Evolutionary conservation across 768 basidiomycete genomes (phyloP), one percentile per base, ranked within the genome.

Genomic region (Serendipita vermifera): DNA sequence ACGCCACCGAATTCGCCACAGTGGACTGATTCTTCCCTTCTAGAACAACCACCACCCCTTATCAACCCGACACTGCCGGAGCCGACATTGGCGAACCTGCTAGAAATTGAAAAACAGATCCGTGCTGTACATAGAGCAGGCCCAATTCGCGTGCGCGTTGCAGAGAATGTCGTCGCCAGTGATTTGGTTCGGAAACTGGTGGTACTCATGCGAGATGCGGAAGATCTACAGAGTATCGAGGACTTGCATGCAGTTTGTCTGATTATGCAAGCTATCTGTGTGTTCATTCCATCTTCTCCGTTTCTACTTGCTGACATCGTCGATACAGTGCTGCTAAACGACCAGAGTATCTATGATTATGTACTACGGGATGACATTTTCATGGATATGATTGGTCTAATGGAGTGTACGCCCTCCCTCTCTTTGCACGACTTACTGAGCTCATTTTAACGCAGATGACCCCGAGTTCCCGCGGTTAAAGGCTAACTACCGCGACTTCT

Each of bases 391-490:
- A 81, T 93, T 38, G 92, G 93, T 41, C 94, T 98, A 76, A 81
- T 99, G 60, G 96, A 99, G 76, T 99, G 93, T 94, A 60, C 57
- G 88, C 71, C 15, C 31, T 61, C 24, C 56, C 38, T 55, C 22
- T 31, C 55, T n/a, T 38, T 57, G 57, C 54, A 5, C 39, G 6
- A 41, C n/a, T 5, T 31, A 59, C 13, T 40, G 17, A 17, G 20
- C 20, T 26, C 35, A 55, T 32, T 58, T 59, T 20, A 48, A 24
- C 58, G 35, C 66, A 96, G 93, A 98, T 67, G 94, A 98, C 64
- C 92, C 94, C 60, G 94, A 97, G 62, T 98, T 94, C 67, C 94
- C 94, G 20, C 75, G 73, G n/a, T 83, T 93, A 71, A 97, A 97
- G 72, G 96, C 94, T 53, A 89, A 91, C 63, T 98, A 97, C 68